These are phyloP conservation scores for Apiospora hydei DNA, from an alignment of 2,329 filamentous ascomycete species.

Conservation along the genomic window DNA sequence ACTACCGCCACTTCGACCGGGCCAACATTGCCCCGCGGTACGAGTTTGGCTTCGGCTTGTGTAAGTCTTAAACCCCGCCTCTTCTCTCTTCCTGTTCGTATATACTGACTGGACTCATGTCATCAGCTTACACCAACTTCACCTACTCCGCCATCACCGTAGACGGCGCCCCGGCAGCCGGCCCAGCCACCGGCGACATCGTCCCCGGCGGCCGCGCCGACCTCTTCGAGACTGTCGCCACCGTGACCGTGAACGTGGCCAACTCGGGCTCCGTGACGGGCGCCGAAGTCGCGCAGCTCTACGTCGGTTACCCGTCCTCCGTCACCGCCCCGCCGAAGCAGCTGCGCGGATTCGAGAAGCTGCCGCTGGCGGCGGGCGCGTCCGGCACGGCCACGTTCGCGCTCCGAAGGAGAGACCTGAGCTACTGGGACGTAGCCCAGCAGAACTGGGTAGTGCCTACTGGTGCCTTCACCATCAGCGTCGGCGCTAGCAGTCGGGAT, in stretches of 20 bases:
- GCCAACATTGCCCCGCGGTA: slow-evolving; percentile 58
- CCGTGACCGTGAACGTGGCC: slow-evolving; percentile 55
- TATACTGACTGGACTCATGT: too few relatives aligned
- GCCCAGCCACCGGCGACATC: slow-evolving; percentile 52
- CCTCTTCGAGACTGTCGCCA: slow-evolving; percentile 61
- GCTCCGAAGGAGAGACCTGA: slow-evolving; percentile 67
- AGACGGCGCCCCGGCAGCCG: slow-evolving; percentile 45
- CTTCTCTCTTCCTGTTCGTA: not conserved
- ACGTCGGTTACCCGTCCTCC: slow-evolving; percentile 59
- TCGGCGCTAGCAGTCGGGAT: slow-evolving; percentile 22
- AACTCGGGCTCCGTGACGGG: slow-evolving; percentile 61
- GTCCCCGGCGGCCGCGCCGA: slow-evolving; percentile 61
- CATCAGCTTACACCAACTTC: slow-evolving; percentile 51
- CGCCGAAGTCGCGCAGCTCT: slow-evolving; percentile 64
- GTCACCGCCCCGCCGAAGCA: slow-evolving; percentile 50
- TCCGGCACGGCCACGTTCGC: slow-evolving; percentile 57
- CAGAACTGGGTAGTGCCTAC: slow-evolving; percentile 66
- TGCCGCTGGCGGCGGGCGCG: slow-evolving; percentile 56
- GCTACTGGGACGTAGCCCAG: slow-evolving; percentile 65
- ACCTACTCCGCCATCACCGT: slow-evolving; percentile 26
- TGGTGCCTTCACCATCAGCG: slow-evolving; percentile 36
- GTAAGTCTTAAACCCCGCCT: slow-evolving; percentile 30
- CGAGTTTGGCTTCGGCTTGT: slow-evolving; percentile 63
- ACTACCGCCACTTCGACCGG: slow-evolving; percentile 62
- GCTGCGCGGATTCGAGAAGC: slow-evolving; percentile 69